These are phyloP conservation scores for Boletus reticuloceps DNA, from an alignment of 768 basidiomycete species.

Conservation along the genomic window DNA sequence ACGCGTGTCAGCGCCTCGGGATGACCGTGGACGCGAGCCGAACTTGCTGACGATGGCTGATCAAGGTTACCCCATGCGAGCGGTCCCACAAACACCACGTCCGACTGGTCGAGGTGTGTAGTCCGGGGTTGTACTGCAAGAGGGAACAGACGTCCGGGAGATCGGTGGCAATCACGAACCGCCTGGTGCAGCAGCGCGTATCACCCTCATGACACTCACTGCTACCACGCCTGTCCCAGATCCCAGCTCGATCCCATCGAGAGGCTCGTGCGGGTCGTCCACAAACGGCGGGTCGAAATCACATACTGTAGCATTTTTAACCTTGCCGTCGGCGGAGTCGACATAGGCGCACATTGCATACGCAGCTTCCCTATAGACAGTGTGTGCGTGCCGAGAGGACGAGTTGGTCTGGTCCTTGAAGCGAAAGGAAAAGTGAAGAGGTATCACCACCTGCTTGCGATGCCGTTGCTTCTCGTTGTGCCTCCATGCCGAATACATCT, in stretches of 20 bases:
- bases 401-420: slow-evolving; percentile 7
- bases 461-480: slow-evolving; percentile 51
- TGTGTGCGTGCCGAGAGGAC: neutral
- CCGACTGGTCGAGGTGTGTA: neutral
- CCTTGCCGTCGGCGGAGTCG: no score
- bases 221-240: no score
- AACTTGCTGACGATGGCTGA: slow-evolving; percentile 43
- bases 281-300: slow-evolving; percentile 59
- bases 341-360: slow-evolving; percentile 35
- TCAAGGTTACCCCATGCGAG: slow-evolving; percentile 66
- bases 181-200: neutral
- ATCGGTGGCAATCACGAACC: slow-evolving; percentile 60
- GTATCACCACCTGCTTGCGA: slow-evolving; percentile 79
- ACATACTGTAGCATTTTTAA: slow-evolving; percentile 38
- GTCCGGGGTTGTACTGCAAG: slow-evolving; percentile 40
- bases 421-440: slow-evolving; percentile 9
- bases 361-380: slow-evolving; percentile 68
- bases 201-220: no score
- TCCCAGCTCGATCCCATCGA: slow-evolving; percentile 51
- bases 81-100: slow-evolving; percentile 43
- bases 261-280: slow-evolving; percentile 7
- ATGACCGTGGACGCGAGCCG: no score
- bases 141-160: slow-evolving; percentile 68
- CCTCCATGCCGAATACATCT: slow-evolving; percentile 28
- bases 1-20: neutral